Conservation (phyloP, 2,329 filamentous ascomycete genomes). For the Metarhizium anisopliae region DNA sequence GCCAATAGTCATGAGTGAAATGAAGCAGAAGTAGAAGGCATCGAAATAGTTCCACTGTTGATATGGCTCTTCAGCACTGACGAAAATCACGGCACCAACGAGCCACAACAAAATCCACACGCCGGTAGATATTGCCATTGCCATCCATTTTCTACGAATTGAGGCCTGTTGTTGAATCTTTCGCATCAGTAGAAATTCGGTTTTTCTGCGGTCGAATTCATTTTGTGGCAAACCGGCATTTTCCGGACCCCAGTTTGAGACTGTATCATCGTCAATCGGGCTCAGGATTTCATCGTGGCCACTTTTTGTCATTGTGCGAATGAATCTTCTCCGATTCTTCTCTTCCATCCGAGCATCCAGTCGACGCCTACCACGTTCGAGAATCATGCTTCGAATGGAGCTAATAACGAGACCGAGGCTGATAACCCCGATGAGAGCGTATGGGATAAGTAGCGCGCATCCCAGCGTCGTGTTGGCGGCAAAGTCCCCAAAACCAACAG, state of each 20-base stretch:
- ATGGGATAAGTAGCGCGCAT: slow-evolving; percentile 70
- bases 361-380: slow-evolving; percentile 47
- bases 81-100: slow-evolving; percentile 67
- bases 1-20: slow-evolving; percentile 74
- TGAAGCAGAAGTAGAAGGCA: slow-evolving; percentile 78
- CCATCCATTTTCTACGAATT: slow-evolving; percentile 63
- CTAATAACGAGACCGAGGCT: slow-evolving; percentile 77
- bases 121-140: slow-evolving; percentile 56
- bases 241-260: slow-evolving; percentile 3
- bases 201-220: slow-evolving; percentile 53
- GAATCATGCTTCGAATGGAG: slow-evolving; percentile 60
- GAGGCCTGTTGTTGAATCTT: slow-evolving; percentile 61
- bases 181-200: slow-evolving; percentile 74
- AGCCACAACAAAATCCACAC: slow-evolving; percentile 73
- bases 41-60: slow-evolving; percentile 68
- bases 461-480: slow-evolving; percentile 42
- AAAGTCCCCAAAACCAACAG: slow-evolving; percentile 54
- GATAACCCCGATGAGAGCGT: slow-evolving; percentile 73
- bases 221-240: slow-evolving; percentile 12
- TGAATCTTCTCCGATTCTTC: slow-evolving; percentile 41
- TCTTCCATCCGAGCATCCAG: slow-evolving; percentile 51
- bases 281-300: slow-evolving; percentile 39
- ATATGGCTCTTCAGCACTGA: slow-evolving; percentile 39
- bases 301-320: slow-evolving; percentile 35
- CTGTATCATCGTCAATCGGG: slow-evolving; percentile 30